These are phyloP conservation scores for Clarkia xantiana DNA, from an alignment of 345 rosid species.

Conservation along the genomic window DNA sequence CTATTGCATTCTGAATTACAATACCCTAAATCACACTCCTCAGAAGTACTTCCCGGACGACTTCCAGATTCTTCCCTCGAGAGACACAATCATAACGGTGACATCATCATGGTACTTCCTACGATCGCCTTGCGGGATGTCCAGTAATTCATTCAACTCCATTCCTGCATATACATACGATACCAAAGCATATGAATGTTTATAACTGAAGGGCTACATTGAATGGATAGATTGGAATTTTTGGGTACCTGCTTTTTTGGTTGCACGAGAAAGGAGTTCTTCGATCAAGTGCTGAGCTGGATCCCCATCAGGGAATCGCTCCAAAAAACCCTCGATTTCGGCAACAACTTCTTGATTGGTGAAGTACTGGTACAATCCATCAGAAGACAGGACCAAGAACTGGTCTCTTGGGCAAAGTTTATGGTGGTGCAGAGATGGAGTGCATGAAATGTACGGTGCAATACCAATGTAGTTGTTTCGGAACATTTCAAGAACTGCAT, in stretches of 20 bases:
- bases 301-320: conserved; percentile 91
- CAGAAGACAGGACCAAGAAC: conserved; percentile 83
- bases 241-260: conserved; percentile 83
- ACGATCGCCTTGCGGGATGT: conserved; percentile 74
- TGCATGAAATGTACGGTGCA: conserved; percentile 72
- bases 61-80: too few species aligned
- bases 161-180: not conserved
- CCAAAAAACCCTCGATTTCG: conserved; percentile 64
- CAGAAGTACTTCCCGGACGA: too few species aligned
- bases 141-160: too few species aligned
- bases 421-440: conserved; percentile 78
- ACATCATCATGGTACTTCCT: conserved; percentile 88
- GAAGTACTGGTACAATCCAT: conserved; percentile 89
- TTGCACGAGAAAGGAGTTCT: conserved; percentile 84
- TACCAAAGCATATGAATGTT: too few species aligned
- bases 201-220: too few species aligned
- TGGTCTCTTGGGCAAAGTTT: conserved; percentile 69
- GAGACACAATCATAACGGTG: conserved; percentile 13
- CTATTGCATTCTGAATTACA: too few species aligned
- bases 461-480: conserved; percentile 79
- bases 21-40: too few species aligned
- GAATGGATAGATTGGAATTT: too few species aligned
- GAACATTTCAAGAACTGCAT: conserved; percentile 73
- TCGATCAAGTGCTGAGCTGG: conserved; percentile 93
- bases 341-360: conserved; percentile 88